phyloP scores from a whole-genome alignment of 2,329 filamentous ascomycete species.

The Chrysoporthe deuterocubensis region DNA sequence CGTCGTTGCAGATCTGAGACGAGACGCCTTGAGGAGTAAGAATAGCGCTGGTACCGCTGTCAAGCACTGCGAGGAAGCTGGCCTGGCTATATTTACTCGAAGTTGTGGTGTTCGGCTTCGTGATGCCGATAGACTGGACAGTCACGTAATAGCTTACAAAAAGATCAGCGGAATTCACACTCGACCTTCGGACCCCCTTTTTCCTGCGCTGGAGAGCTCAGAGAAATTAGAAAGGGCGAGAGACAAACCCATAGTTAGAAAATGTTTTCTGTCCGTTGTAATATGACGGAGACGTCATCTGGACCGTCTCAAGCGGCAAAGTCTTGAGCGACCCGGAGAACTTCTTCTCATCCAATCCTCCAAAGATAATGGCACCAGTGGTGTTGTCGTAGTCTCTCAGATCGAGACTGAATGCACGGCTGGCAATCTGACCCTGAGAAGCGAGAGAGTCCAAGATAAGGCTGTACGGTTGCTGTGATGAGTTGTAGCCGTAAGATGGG shows the following conservation, averaged over 20 bases:
- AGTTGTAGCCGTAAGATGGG: not conserved
- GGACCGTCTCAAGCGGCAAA: slow-evolving; percentile 24
- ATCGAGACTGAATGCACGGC: slow-evolving; percentile 20
- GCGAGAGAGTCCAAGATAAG: slow-evolving; percentile 14
- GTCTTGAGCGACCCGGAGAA: slow-evolving; percentile 24
- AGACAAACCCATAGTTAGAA: not conserved
- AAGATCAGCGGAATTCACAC: not conserved
- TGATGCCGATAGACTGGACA: slow-evolving; percentile 29
- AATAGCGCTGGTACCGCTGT: slow-evolving; percentile 57
- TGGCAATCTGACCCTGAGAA: slow-evolving; percentile 21
- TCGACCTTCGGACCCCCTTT: too few species aligned
- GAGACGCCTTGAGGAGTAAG: slow-evolving; percentile 54
- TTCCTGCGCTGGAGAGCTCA: not conserved
- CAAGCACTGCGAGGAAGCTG: slow-evolving; percentile 49
- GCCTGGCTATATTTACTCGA: slow-evolving; percentile 16
- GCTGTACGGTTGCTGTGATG: slow-evolving; percentile 6
- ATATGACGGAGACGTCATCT: slow-evolving; percentile 1
- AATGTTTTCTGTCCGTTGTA: not conserved
- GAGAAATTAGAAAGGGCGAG: not conserved
- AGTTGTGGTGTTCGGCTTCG: slow-evolving; percentile 5
- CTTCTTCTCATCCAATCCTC: slow-evolving; percentile 21
- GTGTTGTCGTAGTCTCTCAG: slow-evolving; percentile 8
- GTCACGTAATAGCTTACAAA: slow-evolving; percentile 24
- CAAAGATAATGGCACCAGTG: slow-evolving; percentile 25
- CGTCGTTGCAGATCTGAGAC: slow-evolving; percentile 23